Evolutionary conservation across 768 basidiomycete genomes (phyloP), one percentile per base, ranked within the genome.

Genomic region (Galerina sulciceps): DNA sequence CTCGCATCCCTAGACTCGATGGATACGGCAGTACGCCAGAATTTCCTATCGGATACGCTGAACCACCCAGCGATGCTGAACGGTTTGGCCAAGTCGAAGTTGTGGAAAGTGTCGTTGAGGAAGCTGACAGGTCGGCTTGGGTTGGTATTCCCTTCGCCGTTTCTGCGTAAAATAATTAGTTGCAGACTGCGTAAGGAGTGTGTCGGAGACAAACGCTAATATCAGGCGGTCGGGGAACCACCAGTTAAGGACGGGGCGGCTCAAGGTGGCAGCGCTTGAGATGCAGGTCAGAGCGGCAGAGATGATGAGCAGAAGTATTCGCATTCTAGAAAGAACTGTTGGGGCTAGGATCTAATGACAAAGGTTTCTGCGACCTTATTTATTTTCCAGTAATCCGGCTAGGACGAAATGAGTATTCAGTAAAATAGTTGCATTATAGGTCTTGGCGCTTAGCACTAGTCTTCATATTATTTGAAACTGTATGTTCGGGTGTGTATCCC

Each of bases 21-120:
- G n/a, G 50, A 51, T 40, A 51, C 40, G 8, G 50, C 50, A 10
- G 50, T 36, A 14, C 50, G 50, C 50, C 50, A 51, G 37, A 51
- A 51, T 15, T 22, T 51, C 37, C n/a, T 38, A 23, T 51, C 50
- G 18, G 50, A 17, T 11, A 40, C 50, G 36, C 35, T 18, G 6
- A 51, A 18, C 50, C 36, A 13, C 4, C 36, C 50, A 3, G 50
- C 20, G 11, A 51, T 18, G 18, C 37, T 51, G 50, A 51, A 51
- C 17, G 50, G 50, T 14, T 22, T 14, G 6, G 14, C 40, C 17
- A 51, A 51, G 20, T 51, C 37, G 8, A 51, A 38, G 10, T 17
- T 8, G 10, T 17, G 40, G 1, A 51, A 20, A 18, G 35, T 51
- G 13, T 51, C 50, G 20, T 51, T 51, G 35, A 40, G 10, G 11